Base-by-base conservation (phyloP, 2,329 filamentous ascomycete genomes). In the Colletotrichum orchidophilum region DNA sequence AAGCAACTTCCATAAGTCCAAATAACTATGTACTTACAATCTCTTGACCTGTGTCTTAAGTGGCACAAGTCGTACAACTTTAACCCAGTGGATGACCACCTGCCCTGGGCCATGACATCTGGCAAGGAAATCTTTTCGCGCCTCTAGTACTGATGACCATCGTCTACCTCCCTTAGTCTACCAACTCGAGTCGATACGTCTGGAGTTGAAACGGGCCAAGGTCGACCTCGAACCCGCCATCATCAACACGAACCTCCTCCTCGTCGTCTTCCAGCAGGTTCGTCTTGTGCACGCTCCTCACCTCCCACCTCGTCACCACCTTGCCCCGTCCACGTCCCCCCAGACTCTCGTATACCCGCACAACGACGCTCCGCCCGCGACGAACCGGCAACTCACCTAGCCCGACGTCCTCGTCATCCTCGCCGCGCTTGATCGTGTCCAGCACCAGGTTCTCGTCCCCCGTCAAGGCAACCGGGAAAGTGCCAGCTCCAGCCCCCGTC, bases 261-360 rank as follows among this genome's bases (percentile, higher is more conserved):
- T 85, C 77, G 75, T 92, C 87, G 77, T 93, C 91, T 76, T 93
- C 91, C 3, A 93, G 81, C 58, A 92, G 75, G 78, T 93, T 93
- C 46, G 86, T 87, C 82, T 88, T 92, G 76, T 83, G 87, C n/a
- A 87, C 90, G 74, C 85, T 86, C 78, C 85, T 87, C 9, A 93
- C 85, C 12, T 83, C 82, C 72, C 58, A 74, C 9, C 78, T 81
- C 73, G 88, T 86, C 7, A 81, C 79, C 71, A 93, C 85, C 13
- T 80, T 83, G 0, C 86, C 91, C 62, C 87, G 85, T 46, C 84
- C 85, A 78, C 85, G 87, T 0, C 91, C 91, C 42, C 91, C 91
- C 42, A 93, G 78, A 46, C 86, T 85, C 77, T 93, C 91, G 73
- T 91, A 93, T 2, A 92, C 81, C 1, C 91, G 81, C 18, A 92